Evolutionary conservation across 176 grass and related monocot species (phyloP).

Genomic region (Ananas comosus): DNA sequence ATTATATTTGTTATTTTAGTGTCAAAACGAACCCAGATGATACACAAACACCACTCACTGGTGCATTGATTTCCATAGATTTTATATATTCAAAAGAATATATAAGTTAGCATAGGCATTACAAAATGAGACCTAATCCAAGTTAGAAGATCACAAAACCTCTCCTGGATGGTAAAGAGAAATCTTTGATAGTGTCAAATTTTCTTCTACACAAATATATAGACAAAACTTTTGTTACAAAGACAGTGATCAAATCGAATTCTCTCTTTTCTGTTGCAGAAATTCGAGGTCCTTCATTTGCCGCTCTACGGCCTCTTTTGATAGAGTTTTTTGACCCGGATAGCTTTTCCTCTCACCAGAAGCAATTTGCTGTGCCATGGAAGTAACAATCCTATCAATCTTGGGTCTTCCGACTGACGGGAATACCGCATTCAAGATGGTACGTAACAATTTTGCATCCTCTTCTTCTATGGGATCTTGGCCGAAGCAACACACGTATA

Average conservation of each 20-base stretch:
- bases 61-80: background rate
- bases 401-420: conserved; percentile 52
- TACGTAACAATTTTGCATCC: conserved; percentile 50
- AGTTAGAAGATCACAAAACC: background rate
- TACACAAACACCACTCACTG: no score
- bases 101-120: background rate
- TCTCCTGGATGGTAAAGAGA: no score
- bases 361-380: conserved; percentile 45
- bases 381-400: conserved; percentile 55
- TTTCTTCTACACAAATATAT: background rate
- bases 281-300: conserved; percentile 88
- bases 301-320: conserved; percentile 51
- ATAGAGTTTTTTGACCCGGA: conserved; percentile 43
- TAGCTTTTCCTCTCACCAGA: conserved; percentile 39
- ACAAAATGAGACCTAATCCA: background rate
- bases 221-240: background rate
- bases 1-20: no score
- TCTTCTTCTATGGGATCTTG: conserved; percentile 69
- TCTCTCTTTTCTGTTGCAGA: conserved; percentile 51
- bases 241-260: conserved; percentile 20
- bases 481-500: conserved; percentile 88
- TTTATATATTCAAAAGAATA: background rate
- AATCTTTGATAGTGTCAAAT: background rate
- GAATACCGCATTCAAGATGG: conserved; percentile 59
- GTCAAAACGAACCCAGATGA: no score